Evolutionary conservation across 768 basidiomycete genomes (phyloP).

Genomic region (Zangia roseola): DNA sequence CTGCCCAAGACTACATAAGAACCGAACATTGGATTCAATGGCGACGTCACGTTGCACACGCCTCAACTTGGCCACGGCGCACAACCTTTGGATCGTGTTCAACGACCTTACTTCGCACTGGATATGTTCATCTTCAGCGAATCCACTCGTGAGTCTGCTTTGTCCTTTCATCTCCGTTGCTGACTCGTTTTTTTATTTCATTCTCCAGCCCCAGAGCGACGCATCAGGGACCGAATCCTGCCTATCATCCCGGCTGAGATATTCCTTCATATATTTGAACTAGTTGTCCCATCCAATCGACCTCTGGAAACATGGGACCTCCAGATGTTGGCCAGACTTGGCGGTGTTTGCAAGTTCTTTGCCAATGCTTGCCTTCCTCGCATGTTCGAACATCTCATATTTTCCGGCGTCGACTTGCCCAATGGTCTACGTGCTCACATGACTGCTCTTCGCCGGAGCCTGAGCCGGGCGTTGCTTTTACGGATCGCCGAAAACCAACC

Average conservation of each 20-base stretch:
- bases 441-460: neutral
- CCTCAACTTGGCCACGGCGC: too few relatives aligned
- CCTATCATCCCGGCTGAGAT: slow-evolving; percentile 44
- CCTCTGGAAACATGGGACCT: slow-evolving; percentile 10
- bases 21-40: too few relatives aligned
- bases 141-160: slow-evolving; percentile 1
- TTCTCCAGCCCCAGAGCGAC: slow-evolving; percentile 28
- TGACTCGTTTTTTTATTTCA: neutral
- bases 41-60: too few relatives aligned
- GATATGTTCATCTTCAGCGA: slow-evolving; percentile 2
- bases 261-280: slow-evolving; percentile 42
- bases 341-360: slow-evolving; percentile 44
- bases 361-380: slow-evolving; percentile 37
- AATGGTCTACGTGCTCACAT: neutral
- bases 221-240: slow-evolving; percentile 5
- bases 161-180: neutral
- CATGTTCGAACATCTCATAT: slow-evolving; percentile 35
- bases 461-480: slow-evolving; percentile 23
- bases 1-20: too few relatives aligned
- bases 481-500: slow-evolving; percentile 25
- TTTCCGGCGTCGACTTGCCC: slow-evolving; percentile 19
- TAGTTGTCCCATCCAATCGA: slow-evolving; percentile 23
- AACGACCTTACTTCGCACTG: too few relatives aligned
- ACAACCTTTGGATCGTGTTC: too few relatives aligned
- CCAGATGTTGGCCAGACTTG: slow-evolving; percentile 26